Evolutionary conservation across 768 basidiomycete species (phyloP).

Genomic region (Trametes cinnabarina): DNA sequence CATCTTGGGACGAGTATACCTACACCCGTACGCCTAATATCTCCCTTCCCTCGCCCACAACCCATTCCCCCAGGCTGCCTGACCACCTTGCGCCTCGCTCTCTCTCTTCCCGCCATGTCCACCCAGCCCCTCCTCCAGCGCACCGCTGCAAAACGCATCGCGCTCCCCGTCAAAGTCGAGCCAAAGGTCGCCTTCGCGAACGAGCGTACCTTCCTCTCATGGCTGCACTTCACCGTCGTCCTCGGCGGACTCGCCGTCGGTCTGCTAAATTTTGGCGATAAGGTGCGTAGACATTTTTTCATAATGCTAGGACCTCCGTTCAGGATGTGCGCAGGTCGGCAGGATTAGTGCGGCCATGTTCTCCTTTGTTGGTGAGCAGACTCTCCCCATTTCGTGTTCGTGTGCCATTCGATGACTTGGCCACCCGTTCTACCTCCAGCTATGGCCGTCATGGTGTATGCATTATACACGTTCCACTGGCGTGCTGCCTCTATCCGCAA

Average conservation of each 20-base stretch:
- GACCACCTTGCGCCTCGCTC: background rate
- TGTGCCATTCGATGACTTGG: background rate
- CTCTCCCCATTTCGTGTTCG: background rate
- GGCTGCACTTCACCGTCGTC: conserved; percentile 98
- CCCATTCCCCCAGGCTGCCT: background rate
- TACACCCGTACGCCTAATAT: conserved; percentile 15
- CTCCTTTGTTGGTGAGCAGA: conserved; percentile 78
- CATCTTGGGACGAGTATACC: conserved; percentile 29
- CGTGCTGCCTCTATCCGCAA: conserved; percentile 88
- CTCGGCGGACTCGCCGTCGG: conserved; percentile 96
- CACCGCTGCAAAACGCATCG: conserved; percentile 90
- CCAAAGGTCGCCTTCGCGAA: conserved; percentile 95
- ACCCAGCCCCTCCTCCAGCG: conserved; percentile 97
- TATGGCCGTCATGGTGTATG: conserved; percentile 96
- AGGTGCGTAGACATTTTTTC: conserved; percentile 44
- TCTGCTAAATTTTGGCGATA: conserved; percentile 96
- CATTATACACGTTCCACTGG: conserved; percentile 95
- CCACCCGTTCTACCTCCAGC: conserved; percentile 46
- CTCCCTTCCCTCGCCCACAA: conserved; percentile 3
- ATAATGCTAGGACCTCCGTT: background rate
- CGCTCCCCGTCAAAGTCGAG: conserved; percentile 91
- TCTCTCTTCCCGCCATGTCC: conserved; percentile 64
- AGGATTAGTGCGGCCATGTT: conserved; percentile 97
- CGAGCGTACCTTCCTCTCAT: conserved; percentile 94
- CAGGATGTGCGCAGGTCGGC: conserved; percentile 58